These are phyloP conservation scores for Xylaria grammica DNA, from an alignment of 495 filamentous ascomycete species.

Conservation along the genomic window DNA sequence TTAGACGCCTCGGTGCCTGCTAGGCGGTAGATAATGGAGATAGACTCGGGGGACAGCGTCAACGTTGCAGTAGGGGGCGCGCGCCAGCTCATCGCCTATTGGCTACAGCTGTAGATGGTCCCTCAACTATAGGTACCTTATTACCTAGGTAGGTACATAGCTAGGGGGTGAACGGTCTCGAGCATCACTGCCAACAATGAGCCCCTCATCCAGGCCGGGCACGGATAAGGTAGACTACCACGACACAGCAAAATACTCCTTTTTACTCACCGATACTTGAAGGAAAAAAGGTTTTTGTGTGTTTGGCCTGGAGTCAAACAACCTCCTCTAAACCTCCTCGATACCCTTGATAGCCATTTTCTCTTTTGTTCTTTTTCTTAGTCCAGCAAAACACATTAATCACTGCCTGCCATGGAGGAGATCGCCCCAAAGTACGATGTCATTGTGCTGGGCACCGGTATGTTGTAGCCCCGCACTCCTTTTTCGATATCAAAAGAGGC, in stretches of 20 bases:
- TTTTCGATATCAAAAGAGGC: conserved; percentile 19
- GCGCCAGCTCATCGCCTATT: conserved; percentile 1
- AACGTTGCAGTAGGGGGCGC: conserved; percentile 3
- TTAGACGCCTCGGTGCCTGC: not conserved
- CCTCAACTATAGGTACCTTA: conserved; percentile 20
- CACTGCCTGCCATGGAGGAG: conserved; percentile 76
- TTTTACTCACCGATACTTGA: conserved; percentile 20
- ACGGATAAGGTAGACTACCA: not conserved
- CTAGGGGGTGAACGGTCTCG: conserved; percentile 17
- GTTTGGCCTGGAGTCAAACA: conserved; percentile 36
- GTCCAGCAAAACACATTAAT: conserved; percentile 7
- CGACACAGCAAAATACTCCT: conserved; percentile 4
- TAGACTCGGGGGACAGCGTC: not conserved
- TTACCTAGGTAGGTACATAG: no score
- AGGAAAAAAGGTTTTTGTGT: conserved; percentile 9
- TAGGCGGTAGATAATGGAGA: not conserved
- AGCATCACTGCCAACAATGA: conserved; percentile 19
- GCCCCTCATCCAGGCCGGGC: conserved; percentile 22
- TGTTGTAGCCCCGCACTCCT: conserved; percentile 51
- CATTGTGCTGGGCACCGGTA: conserved; percentile 96
- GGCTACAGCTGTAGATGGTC: conserved; percentile 20
- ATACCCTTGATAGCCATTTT: conserved; percentile 18
- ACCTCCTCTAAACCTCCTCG: conserved; percentile 7
- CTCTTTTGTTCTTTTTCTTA: conserved; percentile 11
- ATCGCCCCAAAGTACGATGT: conserved; percentile 97